Base-by-base conservation (phyloP, 768 basidiomycete species). In the Phaffia tasmanica region DNA sequence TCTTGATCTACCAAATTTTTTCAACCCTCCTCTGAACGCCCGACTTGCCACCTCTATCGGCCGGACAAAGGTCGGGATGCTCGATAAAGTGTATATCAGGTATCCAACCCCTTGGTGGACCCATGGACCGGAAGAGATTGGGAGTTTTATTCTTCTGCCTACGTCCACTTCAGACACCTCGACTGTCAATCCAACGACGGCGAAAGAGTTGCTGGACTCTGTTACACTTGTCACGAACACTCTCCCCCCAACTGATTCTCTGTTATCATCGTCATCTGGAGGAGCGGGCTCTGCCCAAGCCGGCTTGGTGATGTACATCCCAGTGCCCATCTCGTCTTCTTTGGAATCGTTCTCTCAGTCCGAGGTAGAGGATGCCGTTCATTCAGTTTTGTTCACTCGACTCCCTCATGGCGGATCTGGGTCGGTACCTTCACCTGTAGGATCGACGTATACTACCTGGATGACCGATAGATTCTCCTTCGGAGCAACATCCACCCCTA, bases 401-500 rank as follows among this genome's bases (percentile, higher is more conserved):
- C 50, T 73, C 32, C 15, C 16, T 27, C 48, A 63, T 21, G n/a
- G 42, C 15, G 23, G 35, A 14, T 25, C 30, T 1, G 5, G 65
- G 64, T 15, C 54, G 58, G n/a, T 16, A 1, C 53, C 25, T 27
- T 6, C 21, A 16, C n/a, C 58, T 21, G 0, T 16, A 1, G 11
- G 59, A 14, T 55, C 53, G 49, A 30, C 7, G 42, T 49, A 8
- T 47, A 78, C 78, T 8, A 57, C 70, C 42, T 79, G 78, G 78
- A 56, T 72, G 0, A 65, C 59, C 11, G 77, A 78, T 64, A 73
- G 75, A 14, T 77, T 71, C 69, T 73, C 76, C 0, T 65, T 68
- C 32, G 78, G 78, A 0, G 78, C 78, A 8, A 78, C 78, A 1
- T 74, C 75, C 15, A 76, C 77, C 5, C 76, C 77, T 0, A 69